Evolutionary conservation across 2,329 filamentous ascomycete genomes (phyloP).

Genomic region (Pseudopyricularia javanii): DNA sequence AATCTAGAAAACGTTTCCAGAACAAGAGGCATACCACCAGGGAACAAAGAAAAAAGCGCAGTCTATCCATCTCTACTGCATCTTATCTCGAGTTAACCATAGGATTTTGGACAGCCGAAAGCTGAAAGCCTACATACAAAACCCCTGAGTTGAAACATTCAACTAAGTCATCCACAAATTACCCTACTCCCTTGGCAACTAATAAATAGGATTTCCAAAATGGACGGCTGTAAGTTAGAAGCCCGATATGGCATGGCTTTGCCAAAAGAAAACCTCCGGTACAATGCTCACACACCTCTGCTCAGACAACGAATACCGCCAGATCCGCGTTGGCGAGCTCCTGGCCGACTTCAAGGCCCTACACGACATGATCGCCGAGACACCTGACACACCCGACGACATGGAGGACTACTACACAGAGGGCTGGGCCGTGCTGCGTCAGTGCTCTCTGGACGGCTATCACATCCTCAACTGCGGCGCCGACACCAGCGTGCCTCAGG

Average conservation of each 20-base stretch:
- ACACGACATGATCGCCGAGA: constrained; percentile 49
- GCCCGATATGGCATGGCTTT: not conserved
- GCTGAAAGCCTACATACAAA: not conserved
- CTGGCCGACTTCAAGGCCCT: constrained; percentile 49
- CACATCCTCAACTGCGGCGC: constrained; percentile 53
- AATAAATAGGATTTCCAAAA: not conserved
- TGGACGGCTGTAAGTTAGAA: constrained; percentile 10
- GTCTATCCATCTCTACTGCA: too few species aligned
- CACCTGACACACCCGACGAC: constrained; percentile 39
- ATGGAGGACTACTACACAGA: constrained; percentile 50
- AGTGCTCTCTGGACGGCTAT: constrained; percentile 50
- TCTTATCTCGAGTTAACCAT: too few species aligned
- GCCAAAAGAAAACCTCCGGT: not conserved
- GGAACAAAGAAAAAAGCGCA: too few species aligned
- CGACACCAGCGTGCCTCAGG: constrained; percentile 44
- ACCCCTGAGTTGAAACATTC: not conserved
- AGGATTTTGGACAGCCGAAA: too few species aligned
- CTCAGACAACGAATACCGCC: constrained; percentile 48
- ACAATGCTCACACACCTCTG: not conserved
- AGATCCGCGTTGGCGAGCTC: constrained; percentile 47
- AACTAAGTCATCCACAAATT: not conserved
- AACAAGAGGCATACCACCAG: too few species aligned
- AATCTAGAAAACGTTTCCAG: too few species aligned
- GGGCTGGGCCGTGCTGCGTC: constrained; percentile 48
- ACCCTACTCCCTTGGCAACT: constrained; percentile 1